These are phyloP conservation scores for Erodium texanum DNA, from an alignment of 441 rosid genomes.

Conservation along the genomic window DNA sequence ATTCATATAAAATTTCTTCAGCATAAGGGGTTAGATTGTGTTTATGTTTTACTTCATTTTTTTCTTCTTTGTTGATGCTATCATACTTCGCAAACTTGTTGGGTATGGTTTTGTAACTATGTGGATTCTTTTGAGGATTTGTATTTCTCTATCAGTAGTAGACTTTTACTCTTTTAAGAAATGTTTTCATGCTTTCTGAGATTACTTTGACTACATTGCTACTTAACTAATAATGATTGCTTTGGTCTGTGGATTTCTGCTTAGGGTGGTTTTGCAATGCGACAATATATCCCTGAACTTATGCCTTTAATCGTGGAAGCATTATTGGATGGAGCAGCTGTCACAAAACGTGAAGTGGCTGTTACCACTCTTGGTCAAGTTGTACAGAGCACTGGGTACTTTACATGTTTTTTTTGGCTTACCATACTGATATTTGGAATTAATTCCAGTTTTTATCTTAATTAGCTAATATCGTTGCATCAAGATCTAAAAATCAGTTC, in stretches of 20 bases:
- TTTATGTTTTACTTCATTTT: not conserved
- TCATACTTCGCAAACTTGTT: not conserved
- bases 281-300: conserved; percentile 81
- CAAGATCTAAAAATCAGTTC: no score
- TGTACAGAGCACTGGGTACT: conserved; percentile 98
- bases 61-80: not conserved
- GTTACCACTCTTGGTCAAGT: conserved; percentile 98
- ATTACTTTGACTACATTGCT: not conserved
- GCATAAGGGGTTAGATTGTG: not conserved
- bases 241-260: conserved; percentile 26
- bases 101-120: not conserved
- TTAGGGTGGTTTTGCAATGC: conserved; percentile 97
- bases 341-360: conserved; percentile 93
- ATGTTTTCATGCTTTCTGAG: not conserved
- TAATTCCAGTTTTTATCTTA: no score
- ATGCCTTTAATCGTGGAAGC: conserved; percentile 99
- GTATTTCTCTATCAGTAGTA: no score
- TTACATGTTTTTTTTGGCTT: conserved; percentile 10
- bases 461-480: no score
- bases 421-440: no score
- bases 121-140: not conserved
- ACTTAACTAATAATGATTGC: conserved; percentile 6
- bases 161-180: not conserved
- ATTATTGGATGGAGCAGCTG: conserved; percentile 96
- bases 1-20: no score